Evolutionary conservation across 257 asterid genomes (phyloP), one percentile per base, ranked within the genome.

Genomic region (Rubia yunnanensis): DNA sequence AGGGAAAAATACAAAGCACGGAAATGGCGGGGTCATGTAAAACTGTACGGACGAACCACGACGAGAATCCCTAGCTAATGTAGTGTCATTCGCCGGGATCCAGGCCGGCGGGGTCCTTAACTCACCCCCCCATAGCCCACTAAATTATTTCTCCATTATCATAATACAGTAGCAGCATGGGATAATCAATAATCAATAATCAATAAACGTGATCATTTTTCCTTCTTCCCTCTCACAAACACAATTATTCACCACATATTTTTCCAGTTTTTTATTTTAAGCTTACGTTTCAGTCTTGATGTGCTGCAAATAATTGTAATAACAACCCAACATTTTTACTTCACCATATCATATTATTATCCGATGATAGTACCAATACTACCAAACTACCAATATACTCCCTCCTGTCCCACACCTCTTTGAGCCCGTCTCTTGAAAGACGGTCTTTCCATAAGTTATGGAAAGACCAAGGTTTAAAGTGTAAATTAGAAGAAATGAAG

Each of bases 21-120:
- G 44, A 24, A 70, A 64, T 23, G 7, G 64, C 38, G 55, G 73
- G 70, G 57, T 5, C 69, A 48, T 1, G 22, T 30, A 64, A 61
- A 15, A 23, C 18, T 60, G 71, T 66, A 67, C 53, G 79, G 65
- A 32, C 56, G 23, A 30, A 61, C 26, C 22, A 71, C 64, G 60
- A 64, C 75, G 67, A 34, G 57, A 55, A 60, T 65, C 63, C 76
- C 71, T 35, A 58, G 27, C 61, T 56, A 27, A 24, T 59, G 63
- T n/a, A n/a, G 72, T 66, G 28, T 24, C 10, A 59, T 26, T 60
- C 72, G 59, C 72, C 75, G 75, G 74, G 60, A 71, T 63, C 38
- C 50, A 63, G 86, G 88, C 81, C 88, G 86, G 86, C 88, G 84
- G 73, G 24, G 73, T 73, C 83, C 81, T 78, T 77, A 64, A 71